phyloP scores from a whole-genome alignment of 164 flowering plant species.

The Macadamia tetraphylla region DNA sequence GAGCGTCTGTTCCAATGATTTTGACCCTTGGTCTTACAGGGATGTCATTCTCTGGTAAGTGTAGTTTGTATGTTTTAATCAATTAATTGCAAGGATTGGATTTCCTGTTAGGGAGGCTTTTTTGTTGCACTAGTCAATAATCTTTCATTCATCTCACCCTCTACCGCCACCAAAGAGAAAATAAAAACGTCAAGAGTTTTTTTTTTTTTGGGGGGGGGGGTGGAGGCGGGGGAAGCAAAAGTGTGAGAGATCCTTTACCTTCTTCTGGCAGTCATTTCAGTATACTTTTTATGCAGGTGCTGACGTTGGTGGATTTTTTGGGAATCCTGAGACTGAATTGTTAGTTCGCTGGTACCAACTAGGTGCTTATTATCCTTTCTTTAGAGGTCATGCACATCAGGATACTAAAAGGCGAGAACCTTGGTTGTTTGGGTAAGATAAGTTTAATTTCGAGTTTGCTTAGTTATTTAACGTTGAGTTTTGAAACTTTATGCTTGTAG shows the following conservation, averaged over 20 bases:
- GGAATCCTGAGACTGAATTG: conserved; percentile 89
- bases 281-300: conserved; percentile 53
- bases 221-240: too few species aligned
- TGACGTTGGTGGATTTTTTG: conserved; percentile 97
- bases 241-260: too few species aligned
- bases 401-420: conserved; percentile 98
- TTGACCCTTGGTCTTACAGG: conserved; percentile 92
- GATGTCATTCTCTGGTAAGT: conserved; percentile 76
- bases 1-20: conserved; percentile 94
- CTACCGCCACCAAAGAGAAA: too few species aligned
- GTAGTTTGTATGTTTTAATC: not conserved
- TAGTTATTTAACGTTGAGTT: too few species aligned
- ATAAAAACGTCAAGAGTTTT: too few species aligned
- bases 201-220: too few species aligned
- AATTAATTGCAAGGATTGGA: not conserved
- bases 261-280: not conserved
- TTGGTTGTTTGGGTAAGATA: conserved; percentile 85
- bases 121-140: too few species aligned
- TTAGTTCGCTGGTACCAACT: conserved; percentile 97
- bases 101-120: too few species aligned
- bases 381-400: conserved; percentile 95
- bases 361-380: conserved; percentile 96
- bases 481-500: too few species aligned
- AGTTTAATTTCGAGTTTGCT: too few species aligned
- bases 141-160: too few species aligned